Percentiles rank a stretch among this genome's conserved stretches.
Evolutionary conservation across 441 rosid species (phyloP).

Genomic region (Capsella rubella): DNA sequence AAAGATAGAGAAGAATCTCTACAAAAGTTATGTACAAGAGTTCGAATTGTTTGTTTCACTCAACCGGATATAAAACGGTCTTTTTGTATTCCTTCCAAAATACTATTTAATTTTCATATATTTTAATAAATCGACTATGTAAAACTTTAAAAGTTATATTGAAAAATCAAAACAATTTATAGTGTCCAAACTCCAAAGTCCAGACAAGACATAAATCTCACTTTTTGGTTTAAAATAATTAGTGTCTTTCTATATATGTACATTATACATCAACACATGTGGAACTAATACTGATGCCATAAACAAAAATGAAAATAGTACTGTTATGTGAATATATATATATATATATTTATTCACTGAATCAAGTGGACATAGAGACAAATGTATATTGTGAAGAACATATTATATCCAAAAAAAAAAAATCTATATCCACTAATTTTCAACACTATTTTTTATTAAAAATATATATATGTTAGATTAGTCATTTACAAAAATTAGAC

Average conservation of each 20-base stretch:
- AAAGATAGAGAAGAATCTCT: too few species aligned
- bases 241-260: neutral
- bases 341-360: neutral
- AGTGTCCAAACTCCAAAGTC: neutral
- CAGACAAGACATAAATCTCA: slow-evolving; percentile 6
- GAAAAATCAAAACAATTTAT: neutral
- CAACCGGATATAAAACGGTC: neutral
- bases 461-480: neutral
- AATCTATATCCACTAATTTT: slow-evolving; percentile 2
- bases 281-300: neutral
- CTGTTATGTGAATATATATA: neutral
- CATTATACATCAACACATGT: neutral
- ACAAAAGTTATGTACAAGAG: neutral
- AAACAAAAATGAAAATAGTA: neutral
- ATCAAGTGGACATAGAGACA: neutral
- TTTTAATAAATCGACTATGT: neutral
- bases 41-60: neutral
- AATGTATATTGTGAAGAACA: neutral
- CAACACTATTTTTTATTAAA: neutral
- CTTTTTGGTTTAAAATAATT: neutral
- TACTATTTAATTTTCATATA: neutral
- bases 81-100: neutral
- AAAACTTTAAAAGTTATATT: neutral
- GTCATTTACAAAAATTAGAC: neutral
- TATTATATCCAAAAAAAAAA: neutral